Evolutionary conservation across 208 protist species (phyloP).

Genomic region (Leishmania aethiopica): DNA sequence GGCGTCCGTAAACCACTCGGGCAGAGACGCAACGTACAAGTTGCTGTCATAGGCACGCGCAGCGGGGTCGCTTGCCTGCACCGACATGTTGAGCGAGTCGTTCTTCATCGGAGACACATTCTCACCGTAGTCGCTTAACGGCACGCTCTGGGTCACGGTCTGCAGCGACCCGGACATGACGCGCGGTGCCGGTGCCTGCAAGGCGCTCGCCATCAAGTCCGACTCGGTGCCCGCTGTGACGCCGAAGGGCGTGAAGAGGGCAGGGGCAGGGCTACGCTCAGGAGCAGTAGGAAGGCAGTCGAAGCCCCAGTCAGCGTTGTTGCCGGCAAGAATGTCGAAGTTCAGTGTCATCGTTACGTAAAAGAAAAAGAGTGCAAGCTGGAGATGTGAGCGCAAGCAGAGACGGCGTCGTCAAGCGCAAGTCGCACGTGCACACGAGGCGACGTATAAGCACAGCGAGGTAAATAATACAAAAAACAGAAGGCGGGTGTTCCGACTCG

Average conservation of each 20-base stretch:
- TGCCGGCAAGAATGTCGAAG: slow-evolving; percentile 33
- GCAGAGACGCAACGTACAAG: slow-evolving; percentile 72
- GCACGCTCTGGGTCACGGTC: background rate
- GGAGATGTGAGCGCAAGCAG: background rate
- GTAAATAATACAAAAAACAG: background rate
- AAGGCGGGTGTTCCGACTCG: background rate
- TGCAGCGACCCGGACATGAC: slow-evolving; percentile 12
- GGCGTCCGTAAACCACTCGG: slow-evolving; percentile 54
- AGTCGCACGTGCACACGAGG: background rate
- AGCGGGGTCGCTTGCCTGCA: slow-evolving; percentile 24
- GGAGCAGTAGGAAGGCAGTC: slow-evolving; percentile 19
- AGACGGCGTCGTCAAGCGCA: background rate
- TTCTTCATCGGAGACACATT: slow-evolving; percentile 36
- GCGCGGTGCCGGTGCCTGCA: slow-evolving; percentile 3
- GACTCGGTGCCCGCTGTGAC: slow-evolving; percentile 12
- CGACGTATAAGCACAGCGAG: background rate
- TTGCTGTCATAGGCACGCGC: slow-evolving; percentile 50
- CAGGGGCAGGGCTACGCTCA: slow-evolving; percentile 9
- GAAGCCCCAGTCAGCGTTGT: slow-evolving; percentile 36
- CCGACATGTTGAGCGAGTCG: slow-evolving; percentile 18
- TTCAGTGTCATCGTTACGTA: slow-evolving; percentile 29
- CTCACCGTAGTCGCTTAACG: slow-evolving; percentile 13
- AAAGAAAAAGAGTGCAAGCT: background rate
- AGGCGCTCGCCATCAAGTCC: slow-evolving; percentile 2
- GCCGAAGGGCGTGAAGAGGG: slow-evolving; percentile 12